These are phyloP conservation scores for Diddensiella santjacobensis DNA, from an alignment of 805 yeast genomes.

Conservation along the genomic window DNA sequence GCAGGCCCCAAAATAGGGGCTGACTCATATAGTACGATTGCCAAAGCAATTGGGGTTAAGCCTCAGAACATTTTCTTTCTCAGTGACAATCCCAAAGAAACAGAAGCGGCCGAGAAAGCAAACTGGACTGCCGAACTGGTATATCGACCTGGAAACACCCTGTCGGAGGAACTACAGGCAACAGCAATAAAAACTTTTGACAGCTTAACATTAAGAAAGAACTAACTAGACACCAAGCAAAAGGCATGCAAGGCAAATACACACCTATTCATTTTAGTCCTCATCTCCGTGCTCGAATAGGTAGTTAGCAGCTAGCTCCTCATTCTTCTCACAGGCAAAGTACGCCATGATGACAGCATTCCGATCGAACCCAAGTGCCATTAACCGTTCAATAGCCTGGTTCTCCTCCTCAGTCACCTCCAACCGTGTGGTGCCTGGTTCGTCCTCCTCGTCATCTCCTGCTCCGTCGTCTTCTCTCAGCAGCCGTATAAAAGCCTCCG, in stretches of 20 bases:
- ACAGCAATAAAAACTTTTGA: not conserved
- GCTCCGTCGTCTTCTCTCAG: constrained; percentile 52
- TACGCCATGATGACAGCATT: constrained; percentile 85
- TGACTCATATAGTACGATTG: constrained; percentile 57
- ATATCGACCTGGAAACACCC: constrained; percentile 69
- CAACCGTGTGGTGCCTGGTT: constrained; percentile 48
- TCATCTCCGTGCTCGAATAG: constrained; percentile 51
- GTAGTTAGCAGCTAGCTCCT: constrained; percentile 92
- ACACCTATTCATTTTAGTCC: constrained; percentile 8
- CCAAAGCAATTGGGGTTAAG: constrained; percentile 37
- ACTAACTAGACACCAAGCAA: not conserved
- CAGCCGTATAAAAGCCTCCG: constrained; percentile 81
- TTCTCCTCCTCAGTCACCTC: constrained; percentile 76
- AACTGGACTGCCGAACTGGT: constrained; percentile 60
- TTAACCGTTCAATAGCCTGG: constrained; percentile 81
- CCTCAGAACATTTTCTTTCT: constrained; percentile 51
- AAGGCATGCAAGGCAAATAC: not conserved
- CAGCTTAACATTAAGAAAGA: not conserved
- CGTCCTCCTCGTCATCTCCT: constrained; percentile 32
- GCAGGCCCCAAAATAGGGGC: constrained; percentile 66
- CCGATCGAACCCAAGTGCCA: constrained; percentile 91
- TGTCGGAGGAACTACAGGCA: not conserved
- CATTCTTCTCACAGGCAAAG: constrained; percentile 97
- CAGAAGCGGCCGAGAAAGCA: constrained; percentile 65
- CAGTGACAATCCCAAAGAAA: constrained; percentile 77